Conservation (phyloP, 345 rosid genomes). For the Arabidopsis suecica region DNA sequence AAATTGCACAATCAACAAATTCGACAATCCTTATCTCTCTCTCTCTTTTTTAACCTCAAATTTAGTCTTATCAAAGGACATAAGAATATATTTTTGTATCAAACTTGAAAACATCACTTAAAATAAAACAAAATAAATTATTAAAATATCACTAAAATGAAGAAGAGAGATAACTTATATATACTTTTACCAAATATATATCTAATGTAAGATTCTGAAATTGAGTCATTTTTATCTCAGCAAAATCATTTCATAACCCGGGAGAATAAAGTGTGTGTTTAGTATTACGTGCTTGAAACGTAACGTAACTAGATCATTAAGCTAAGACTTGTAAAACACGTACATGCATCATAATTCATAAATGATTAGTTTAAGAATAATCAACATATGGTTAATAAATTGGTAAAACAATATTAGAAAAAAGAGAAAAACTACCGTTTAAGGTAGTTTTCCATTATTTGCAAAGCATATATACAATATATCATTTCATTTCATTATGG, state of each 20-base stretch:
- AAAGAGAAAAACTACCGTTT: neutral
- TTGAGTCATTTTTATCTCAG: neutral
- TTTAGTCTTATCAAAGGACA: neutral
- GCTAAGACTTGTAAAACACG: slow-evolving; percentile 33
- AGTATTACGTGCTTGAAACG: slow-evolving; percentile 22
- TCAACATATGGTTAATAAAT: neutral
- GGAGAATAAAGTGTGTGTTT: neutral
- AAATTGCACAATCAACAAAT: slow-evolving; percentile 17
- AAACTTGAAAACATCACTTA: too few relatives aligned
- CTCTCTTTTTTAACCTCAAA: neutral
- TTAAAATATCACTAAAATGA: too few relatives aligned
- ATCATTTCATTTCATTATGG: neutral
- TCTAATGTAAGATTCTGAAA: neutral
- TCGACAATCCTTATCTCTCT: slow-evolving; percentile 2
- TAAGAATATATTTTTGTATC: too few relatives aligned
- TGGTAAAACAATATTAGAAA: neutral
- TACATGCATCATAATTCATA: neutral
- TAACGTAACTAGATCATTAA: slow-evolving; percentile 19
- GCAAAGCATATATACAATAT: neutral
- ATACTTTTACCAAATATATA: neutral
- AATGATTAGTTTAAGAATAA: slow-evolving; percentile 6
- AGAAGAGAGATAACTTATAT: too few relatives aligned
- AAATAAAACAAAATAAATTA: too few relatives aligned
- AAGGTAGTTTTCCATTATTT: neutral
- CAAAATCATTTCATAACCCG: neutral